Conservation (phyloP, 495 filamentous ascomycete species). For the Aspergillus asperescens region DNA sequence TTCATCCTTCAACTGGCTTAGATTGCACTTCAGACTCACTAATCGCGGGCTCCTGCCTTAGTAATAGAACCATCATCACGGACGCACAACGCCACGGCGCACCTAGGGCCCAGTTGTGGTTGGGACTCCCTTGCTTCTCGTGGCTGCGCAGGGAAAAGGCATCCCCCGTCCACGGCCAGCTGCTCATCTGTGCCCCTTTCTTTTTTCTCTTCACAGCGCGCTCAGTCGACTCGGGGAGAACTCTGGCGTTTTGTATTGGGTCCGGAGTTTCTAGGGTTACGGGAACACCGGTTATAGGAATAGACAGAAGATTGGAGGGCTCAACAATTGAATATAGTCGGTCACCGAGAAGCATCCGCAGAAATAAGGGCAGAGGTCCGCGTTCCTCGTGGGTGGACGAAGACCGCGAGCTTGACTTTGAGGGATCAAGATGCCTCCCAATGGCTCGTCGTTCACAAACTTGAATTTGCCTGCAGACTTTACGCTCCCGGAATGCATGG, state of each 20-base stretch:
- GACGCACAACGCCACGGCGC: slow-evolving; percentile 8
- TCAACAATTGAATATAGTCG: not conserved
- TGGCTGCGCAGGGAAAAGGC: not conserved
- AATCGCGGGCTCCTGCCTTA: not conserved
- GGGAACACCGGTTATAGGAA: not conserved
- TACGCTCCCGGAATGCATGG: slow-evolving; percentile 49
- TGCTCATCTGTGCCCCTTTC: not conserved
- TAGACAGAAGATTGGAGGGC: not conserved
- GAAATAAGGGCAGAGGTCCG: not conserved
- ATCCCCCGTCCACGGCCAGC: not conserved
- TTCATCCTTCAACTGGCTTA: not conserved
- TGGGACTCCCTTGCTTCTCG: slow-evolving; percentile 12
- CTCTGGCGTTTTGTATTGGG: slow-evolving; percentile 2
- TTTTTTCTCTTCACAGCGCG: not conserved
- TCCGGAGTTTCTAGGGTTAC: slow-evolving; percentile 3
- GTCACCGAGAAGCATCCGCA: not conserved
- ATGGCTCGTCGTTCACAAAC: slow-evolving; percentile 46
- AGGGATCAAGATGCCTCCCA: slow-evolving; percentile 42
- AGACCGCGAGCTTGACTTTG: not conserved
- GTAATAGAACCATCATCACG: not conserved
- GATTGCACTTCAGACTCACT: slow-evolving; percentile 1
- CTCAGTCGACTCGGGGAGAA: not conserved
- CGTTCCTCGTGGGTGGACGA: not conserved
- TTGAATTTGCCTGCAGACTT: slow-evolving; percentile 46
- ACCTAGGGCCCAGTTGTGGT: not conserved